phyloP scores from a whole-genome alignment of 306 rosid genomes.

The Ziziphus jujuba region DNA sequence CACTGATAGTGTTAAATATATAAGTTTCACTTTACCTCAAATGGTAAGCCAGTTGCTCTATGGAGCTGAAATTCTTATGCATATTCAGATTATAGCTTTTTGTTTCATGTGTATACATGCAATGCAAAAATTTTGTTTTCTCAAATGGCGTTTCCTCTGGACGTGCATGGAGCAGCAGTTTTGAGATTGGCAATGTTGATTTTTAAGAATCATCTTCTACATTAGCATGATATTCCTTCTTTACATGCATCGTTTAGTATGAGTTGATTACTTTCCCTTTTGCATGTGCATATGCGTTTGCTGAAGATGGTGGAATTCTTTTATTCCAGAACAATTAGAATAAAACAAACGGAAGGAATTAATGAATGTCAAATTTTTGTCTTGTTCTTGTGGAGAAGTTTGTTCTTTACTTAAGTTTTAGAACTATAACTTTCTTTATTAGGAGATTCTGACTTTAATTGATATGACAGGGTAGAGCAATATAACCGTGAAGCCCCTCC shows the following conservation, averaged over 20 bases:
- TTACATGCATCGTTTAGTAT: constrained; percentile 24
- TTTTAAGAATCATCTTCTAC: constrained; percentile 25
- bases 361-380: constrained; percentile 62
- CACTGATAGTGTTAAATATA: constrained; percentile 7
- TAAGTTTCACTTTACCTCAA: constrained; percentile 15
- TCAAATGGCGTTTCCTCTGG: constrained; percentile 34
- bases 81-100: background rate
- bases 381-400: constrained; percentile 41
- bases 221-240: constrained; percentile 36
- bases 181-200: constrained; percentile 24
- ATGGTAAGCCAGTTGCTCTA: constrained; percentile 20
- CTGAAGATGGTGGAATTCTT: constrained; percentile 40
- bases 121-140: constrained; percentile 15
- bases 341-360: constrained; percentile 27
- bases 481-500: constrained; percentile 27
- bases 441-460: constrained; percentile 51
- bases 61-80: constrained; percentile 11
- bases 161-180: constrained; percentile 55
- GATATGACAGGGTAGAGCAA: constrained; percentile 41
- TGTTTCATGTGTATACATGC: constrained; percentile 2
- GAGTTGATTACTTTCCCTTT: constrained; percentile 38
- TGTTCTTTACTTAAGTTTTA: constrained; percentile 40
- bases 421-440: constrained; percentile 38
- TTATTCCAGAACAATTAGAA: constrained; percentile 26
- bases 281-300: constrained; percentile 46